phyloP scores from a whole-genome alignment of 2,329 filamentous ascomycete species.

The Chaetomium sp. region DNA sequence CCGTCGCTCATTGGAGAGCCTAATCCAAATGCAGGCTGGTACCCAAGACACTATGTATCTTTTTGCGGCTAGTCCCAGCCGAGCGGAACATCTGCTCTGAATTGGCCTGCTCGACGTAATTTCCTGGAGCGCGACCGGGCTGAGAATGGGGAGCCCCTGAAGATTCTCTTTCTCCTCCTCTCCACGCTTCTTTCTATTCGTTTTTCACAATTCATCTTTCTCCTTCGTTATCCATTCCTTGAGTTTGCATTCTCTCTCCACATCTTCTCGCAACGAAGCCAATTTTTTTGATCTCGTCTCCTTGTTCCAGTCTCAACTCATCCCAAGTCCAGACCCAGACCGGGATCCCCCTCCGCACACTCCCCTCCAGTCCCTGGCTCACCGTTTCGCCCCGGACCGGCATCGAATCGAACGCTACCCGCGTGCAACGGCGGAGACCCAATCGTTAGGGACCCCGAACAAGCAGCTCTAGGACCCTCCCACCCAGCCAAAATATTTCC shows the following conservation, averaged over 20 bases:
- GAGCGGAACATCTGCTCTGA: slow-evolving; percentile 14
- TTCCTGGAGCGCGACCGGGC: slow-evolving; percentile 20
- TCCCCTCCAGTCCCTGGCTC: neutral
- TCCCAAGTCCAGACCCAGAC: too few species aligned
- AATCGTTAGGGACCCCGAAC: slow-evolving; percentile 8
- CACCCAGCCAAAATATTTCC: slow-evolving; percentile 12
- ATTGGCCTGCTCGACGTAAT: slow-evolving; percentile 21
- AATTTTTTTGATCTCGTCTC: slow-evolving; percentile 9
- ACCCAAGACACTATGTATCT: slow-evolving; percentile 16
- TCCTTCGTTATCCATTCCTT: slow-evolving; percentile 1
- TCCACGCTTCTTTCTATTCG: slow-evolving; percentile 5
- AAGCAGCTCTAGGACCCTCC: slow-evolving; percentile 12
- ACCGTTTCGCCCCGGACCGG: slow-evolving; percentile 1
- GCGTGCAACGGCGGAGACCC: slow-evolving; percentile 4
- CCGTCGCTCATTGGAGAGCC: slow-evolving; percentile 9
- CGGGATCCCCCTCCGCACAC: neutral
- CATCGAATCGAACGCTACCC: slow-evolving; percentile 14
- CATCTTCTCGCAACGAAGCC: neutral
- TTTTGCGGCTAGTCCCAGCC: slow-evolving; percentile 16
- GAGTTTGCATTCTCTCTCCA: neutral
- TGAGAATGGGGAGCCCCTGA: slow-evolving; percentile 22
- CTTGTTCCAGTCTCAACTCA: neutral
- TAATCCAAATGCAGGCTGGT: slow-evolving; percentile 18
- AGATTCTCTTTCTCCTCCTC: slow-evolving; percentile 9
- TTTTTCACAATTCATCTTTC: slow-evolving; percentile 8